Evolutionary conservation across 192 early-diverging fungal genomes (phyloP).

Genomic region (Phycomyces blakesleeanus): DNA sequence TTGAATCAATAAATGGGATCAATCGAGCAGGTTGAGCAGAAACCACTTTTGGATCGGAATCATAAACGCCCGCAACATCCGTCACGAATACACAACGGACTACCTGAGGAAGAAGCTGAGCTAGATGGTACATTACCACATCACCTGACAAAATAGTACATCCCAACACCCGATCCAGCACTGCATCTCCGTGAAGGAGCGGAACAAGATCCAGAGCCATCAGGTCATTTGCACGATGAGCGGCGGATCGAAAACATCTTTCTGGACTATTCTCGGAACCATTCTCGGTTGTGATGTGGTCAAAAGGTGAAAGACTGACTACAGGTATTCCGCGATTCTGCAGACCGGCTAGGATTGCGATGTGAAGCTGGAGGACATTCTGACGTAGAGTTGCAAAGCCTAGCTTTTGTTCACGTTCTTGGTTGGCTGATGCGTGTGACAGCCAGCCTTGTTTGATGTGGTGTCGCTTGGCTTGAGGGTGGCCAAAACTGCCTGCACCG

Average conservation of each 20-base stretch:
- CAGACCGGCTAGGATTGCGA: slow-evolving; percentile 6
- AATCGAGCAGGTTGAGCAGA: background rate
- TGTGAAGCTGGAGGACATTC: slow-evolving; percentile 15
- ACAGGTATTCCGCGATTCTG: slow-evolving; percentile 18
- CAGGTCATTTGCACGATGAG: slow-evolving; percentile 2
- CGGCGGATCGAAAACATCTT: background rate
- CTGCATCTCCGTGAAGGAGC: slow-evolving; percentile 32
- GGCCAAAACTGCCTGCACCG: slow-evolving; percentile 39
- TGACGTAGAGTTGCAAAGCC: slow-evolving; percentile 14
- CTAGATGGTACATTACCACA: slow-evolving; percentile 27
- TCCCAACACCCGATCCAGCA: slow-evolving; percentile 24
- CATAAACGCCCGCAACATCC: slow-evolving; percentile 33
- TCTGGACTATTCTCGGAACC: background rate
- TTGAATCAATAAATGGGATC: slow-evolving; percentile 6
- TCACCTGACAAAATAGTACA: slow-evolving; percentile 36
- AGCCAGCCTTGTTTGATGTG: slow-evolving; percentile 21
- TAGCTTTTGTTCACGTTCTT: background rate
- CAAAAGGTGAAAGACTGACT: slow-evolving; percentile 19
- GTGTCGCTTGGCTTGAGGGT: slow-evolving; percentile 35
- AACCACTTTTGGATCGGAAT: slow-evolving; percentile 28
- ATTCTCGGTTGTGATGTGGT: slow-evolving; percentile 23
- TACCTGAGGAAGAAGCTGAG: slow-evolving; percentile 4
- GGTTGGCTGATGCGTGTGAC: background rate
- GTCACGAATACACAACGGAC: slow-evolving; percentile 33
- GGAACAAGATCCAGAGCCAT: slow-evolving; percentile 27